Conservation (phyloP, 169 alveolate species). For the Plasmodium chabaudi region DNA sequence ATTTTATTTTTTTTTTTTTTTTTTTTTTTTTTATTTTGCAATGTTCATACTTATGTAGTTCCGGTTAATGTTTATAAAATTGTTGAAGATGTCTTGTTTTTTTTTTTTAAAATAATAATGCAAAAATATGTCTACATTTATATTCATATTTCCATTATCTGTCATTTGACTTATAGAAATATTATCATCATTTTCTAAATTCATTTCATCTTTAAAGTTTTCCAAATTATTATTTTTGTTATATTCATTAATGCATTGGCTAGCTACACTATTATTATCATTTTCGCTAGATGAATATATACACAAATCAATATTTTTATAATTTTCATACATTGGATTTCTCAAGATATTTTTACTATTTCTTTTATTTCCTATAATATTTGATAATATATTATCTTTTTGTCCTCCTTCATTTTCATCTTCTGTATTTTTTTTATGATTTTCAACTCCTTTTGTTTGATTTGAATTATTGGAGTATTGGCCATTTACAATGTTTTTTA, state of each 20-base stretch:
- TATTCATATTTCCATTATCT: constrained; percentile 71
- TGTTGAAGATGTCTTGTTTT: constrained; percentile 63
- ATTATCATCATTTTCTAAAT: constrained; percentile 21
- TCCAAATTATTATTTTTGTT: background rate
- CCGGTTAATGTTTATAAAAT: constrained; percentile 62
- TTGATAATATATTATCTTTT: background rate
- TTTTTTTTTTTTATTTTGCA: background rate
- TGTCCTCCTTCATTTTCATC: background rate
- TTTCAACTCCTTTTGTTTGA: background rate
- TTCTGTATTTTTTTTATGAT: too few species aligned
- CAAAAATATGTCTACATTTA: constrained; percentile 57
- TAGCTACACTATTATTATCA: constrained; percentile 14
- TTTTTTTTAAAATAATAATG: constrained; percentile 67
- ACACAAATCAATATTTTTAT: constrained; percentile 26
- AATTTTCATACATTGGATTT: constrained; percentile 25
- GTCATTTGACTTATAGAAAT: constrained; percentile 52
- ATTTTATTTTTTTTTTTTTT: too few species aligned
- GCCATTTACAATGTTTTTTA: background rate
- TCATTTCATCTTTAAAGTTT: background rate
- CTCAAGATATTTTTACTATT: background rate
- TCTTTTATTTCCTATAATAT: background rate
- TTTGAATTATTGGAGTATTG: background rate
- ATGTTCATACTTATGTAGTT: constrained; percentile 34
- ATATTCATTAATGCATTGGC: background rate
- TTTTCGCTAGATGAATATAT: constrained; percentile 61